Conservation (phyloP, 2,329 filamentous ascomycete genomes). For the Scortechinia acanthostroma region DNA sequence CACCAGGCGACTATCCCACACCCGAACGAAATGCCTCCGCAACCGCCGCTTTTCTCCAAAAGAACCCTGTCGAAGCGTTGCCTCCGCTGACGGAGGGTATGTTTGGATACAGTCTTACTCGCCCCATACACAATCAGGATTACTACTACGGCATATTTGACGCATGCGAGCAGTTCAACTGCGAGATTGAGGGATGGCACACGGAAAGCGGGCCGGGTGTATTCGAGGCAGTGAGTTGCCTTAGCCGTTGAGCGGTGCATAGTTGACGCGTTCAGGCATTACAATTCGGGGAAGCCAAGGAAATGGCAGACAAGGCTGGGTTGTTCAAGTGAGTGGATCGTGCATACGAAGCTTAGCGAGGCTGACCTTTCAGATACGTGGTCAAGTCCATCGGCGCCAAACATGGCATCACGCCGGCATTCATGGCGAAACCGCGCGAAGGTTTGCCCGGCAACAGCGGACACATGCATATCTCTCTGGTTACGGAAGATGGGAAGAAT, state of each 20-base stretch:
- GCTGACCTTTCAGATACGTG: constrained; percentile 65
- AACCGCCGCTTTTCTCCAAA: constrained; percentile 66
- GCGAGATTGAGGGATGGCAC: constrained; percentile 88
- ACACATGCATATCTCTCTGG: constrained; percentile 88
- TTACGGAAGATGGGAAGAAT: constrained; percentile 75
- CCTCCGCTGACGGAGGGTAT: constrained; percentile 83
- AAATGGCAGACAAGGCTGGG: constrained; percentile 86
- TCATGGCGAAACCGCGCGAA: constrained; percentile 95
- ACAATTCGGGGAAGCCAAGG: constrained; percentile 77
- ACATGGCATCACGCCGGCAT: constrained; percentile 88
- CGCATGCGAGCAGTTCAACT: constrained; percentile 69
- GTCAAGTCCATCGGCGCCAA: constrained; percentile 83
- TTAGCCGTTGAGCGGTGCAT: constrained; percentile 15
- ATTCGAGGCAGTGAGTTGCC: constrained; percentile 69
- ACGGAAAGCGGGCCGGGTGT: constrained; percentile 90
- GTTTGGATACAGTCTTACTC: constrained; percentile 88
- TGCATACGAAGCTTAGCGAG: constrained; percentile 3
- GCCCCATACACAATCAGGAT: constrained; percentile 82
- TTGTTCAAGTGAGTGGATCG: constrained; percentile 71
- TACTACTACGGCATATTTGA: constrained; percentile 88
- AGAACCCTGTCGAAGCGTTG: constrained; percentile 67
- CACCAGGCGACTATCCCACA: constrained; percentile 41
- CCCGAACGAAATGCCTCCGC: constrained; percentile 55
- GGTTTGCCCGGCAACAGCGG: constrained; percentile 90
- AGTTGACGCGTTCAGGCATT: constrained; percentile 37